Conservation (phyloP, 305 asterid genomes). For the Fraxinus paxiana region DNA sequence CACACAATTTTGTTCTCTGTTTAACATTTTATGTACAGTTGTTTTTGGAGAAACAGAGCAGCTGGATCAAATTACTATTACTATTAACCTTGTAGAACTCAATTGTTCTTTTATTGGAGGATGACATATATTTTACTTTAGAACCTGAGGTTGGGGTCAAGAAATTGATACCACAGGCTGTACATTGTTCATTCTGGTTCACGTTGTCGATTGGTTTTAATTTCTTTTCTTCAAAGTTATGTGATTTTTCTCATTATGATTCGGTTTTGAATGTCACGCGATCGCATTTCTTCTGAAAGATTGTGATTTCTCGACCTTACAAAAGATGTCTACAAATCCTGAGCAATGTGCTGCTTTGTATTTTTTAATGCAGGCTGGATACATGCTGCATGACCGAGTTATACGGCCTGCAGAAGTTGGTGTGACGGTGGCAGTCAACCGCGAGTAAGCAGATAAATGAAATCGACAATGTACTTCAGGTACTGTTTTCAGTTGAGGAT, state of each 20-base stretch:
- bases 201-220: not conserved
- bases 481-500: not conserved
- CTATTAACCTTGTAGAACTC: not conserved
- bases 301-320: not conserved
- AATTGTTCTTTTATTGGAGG: not conserved
- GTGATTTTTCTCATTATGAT: not conserved
- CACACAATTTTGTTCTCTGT: not conserved
- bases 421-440: constrained; percentile 45
- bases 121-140: not conserved
- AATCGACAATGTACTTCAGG: not conserved
- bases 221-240: not conserved
- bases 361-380: constrained; percentile 54
- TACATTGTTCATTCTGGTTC: not conserved
- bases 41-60: not conserved
- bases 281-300: not conserved
- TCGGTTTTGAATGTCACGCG: not conserved
- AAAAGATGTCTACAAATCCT: not conserved
- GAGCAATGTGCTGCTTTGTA: not conserved
- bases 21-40: not conserved
- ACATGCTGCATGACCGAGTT: constrained; percentile 68
- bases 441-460: constrained; percentile 23
- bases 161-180: not conserved
- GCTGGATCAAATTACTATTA: not conserved
- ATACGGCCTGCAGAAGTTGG: constrained; percentile 91
- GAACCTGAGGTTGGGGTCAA: not conserved